Evolutionary conservation across 129 eudicot species (phyloP), one percentile per base, ranked within the genome.

Genomic region (Oenanthe sinensis): DNA sequence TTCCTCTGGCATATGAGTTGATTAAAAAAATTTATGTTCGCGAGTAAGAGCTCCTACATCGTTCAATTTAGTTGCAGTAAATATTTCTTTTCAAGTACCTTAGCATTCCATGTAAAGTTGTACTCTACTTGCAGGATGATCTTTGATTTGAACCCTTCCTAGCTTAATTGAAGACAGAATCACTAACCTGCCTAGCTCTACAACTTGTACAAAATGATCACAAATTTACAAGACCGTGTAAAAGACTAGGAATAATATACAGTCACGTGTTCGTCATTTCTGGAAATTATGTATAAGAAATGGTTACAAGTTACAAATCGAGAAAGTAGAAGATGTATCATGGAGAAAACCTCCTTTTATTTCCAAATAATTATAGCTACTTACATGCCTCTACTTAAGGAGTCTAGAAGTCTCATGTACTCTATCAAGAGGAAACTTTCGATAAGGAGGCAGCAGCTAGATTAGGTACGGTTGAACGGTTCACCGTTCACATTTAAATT

Each of bases 31-130:
- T 33, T 78, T 6, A 36, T 77, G 48, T 37, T 81, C 88, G 79
- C 87, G 90, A 97, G 97, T 90, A 81, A 96, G 88, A 85, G 87
- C 96, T 52, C 97, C 99, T 7, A 86, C 90, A 12, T 75, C 90
- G 46, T 88, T 95, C 81, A 95, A 90, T 17, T 82, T 95, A 75
- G 97, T 94, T 12, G 93, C 97, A 60, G 80, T 88, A 82, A 97
- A 91, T 83, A 90, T 88, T 40, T 96, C 94, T 15, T 96, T 95
- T 71, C 97, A 12, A 83, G 87, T 82, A 84, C 88, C 68, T 87
- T 86, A 42, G 97, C 96, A 43, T 76, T 95, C 79, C 96, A 90
- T 84, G 97, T 90, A 88, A 91, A n/a, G 88, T 43, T 67, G 43
- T 70, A 70, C 9, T 43, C 75, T 70, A 17, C 6, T 70, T 70